Evolutionary conservation across 1,284 basidiomycete species (phyloP).

Genomic region (Schizophyllum amplum): DNA sequence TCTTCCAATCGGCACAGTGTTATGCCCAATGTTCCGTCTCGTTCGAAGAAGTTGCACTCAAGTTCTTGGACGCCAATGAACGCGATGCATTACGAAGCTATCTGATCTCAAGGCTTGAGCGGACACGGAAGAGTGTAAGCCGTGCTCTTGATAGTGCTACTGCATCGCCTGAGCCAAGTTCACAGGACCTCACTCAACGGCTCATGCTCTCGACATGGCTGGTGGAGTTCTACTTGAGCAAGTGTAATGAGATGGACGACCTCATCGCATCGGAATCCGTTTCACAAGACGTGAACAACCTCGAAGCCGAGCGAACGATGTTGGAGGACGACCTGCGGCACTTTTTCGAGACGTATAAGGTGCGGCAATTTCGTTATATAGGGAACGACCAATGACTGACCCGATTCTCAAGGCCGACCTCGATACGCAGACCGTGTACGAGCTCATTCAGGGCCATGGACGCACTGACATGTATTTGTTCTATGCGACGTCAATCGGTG

Average conservation of each 20-base stretch:
- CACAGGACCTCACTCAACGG: constrained; percentile 82
- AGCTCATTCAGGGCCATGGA: constrained; percentile 90
- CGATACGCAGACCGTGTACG: constrained; percentile 81
- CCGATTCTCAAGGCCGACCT: constrained; percentile 56
- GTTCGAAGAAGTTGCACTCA: constrained; percentile 91
- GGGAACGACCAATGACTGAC: constrained; percentile 1
- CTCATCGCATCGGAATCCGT: constrained; percentile 77
- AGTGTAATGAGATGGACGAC: constrained; percentile 95
- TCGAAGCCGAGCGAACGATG: constrained; percentile 74
- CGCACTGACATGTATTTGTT: constrained; percentile 89
- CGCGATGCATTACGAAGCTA: constrained; percentile 92
- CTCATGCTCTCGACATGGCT: constrained; percentile 99
- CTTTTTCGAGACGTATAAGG: constrained; percentile 91
- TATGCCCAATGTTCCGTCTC: constrained; percentile 84
- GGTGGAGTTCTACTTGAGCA: constrained; percentile 94
- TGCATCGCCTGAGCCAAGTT: background rate
- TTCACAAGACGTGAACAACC: constrained; percentile 81
- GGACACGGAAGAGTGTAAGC: constrained; percentile 69
- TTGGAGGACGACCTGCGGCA: constrained; percentile 90
- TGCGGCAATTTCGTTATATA: constrained; percentile 18
- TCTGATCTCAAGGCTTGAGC: constrained; percentile 80
- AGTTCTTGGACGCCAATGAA: constrained; percentile 86
- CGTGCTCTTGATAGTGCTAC: background rate
- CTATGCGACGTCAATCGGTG: constrained; percentile 79
- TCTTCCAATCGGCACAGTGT: constrained; percentile 86